Conservation (phyloP, 495 filamentous ascomycete genomes). For the Podospora comata region DNA sequence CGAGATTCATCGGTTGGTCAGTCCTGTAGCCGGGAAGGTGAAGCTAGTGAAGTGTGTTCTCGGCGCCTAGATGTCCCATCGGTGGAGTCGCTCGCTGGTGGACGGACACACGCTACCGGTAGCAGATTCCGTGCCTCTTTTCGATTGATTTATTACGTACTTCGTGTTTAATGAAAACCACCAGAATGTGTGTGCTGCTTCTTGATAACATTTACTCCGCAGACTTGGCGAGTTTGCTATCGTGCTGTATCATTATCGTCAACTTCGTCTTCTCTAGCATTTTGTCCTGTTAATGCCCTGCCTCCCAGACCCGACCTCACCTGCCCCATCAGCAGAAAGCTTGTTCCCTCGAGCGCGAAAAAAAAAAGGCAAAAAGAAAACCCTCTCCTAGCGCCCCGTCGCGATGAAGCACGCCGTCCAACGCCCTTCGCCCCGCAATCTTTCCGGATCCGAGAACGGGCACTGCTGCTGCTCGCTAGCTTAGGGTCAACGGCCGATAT, state of each 20-base stretch:
- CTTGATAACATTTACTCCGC: too few relatives aligned
- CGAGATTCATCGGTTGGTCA: background rate
- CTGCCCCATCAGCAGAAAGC: background rate
- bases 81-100: background rate
- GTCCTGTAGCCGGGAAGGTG: background rate
- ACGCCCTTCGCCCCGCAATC: background rate
- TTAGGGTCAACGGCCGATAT: constrained; percentile 2
- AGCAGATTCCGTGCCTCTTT: background rate
- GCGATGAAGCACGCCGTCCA: background rate
- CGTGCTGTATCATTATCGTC: background rate
- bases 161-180: background rate
- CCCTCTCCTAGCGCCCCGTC: background rate
- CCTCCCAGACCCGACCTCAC: background rate
- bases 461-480: background rate
- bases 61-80: background rate
- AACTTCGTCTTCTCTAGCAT: background rate
- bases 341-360: background rate
- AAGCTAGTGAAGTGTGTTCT: background rate
- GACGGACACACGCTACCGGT: background rate
- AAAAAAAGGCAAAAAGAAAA: background rate
- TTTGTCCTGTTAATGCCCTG: background rate
- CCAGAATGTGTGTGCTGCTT: too few relatives aligned
- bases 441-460: background rate
- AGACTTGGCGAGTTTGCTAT: background rate
- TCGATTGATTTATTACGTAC: background rate